These are phyloP conservation scores for Raffaelea deltoideospora DNA, from an alignment of 2,329 filamentous ascomycete species.

Conservation along the genomic window DNA sequence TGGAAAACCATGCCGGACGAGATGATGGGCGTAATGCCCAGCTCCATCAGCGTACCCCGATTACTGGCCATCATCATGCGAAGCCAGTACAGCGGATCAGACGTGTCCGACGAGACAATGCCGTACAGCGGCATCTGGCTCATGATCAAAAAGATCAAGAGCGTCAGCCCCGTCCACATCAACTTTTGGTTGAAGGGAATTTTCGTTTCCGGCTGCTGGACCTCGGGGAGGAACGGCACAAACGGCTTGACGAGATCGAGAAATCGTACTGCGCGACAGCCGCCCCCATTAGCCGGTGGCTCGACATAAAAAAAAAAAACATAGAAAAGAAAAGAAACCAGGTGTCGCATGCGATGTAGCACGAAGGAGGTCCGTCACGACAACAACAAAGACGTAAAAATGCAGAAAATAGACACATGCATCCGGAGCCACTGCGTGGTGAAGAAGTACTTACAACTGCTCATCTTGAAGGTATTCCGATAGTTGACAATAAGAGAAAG, in stretches of 20 bases:
- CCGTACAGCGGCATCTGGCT: conserved; percentile 99
- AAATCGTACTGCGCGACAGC: conserved; percentile 61
- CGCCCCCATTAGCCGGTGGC: not conserved
- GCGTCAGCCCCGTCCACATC: conserved; percentile 88
- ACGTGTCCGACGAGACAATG: conserved; percentile 97
- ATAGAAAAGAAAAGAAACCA: not conserved
- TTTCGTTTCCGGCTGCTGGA: conserved; percentile 96
- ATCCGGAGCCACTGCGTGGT: not conserved
- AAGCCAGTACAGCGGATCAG: conserved; percentile 98
- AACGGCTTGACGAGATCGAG: conserved; percentile 99
- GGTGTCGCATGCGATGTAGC: not conserved
- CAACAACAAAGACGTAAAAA: not conserved
- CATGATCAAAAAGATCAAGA: conserved; percentile 99
- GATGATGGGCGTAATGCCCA: conserved; percentile 97
- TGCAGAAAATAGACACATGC: not conserved
- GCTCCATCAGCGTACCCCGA: conserved; percentile 85
- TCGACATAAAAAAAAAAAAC: not conserved
- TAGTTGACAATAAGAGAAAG: conserved; percentile 4
- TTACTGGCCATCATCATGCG: conserved; percentile 99
- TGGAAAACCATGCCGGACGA: conserved; percentile 99
- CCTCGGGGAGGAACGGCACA: conserved; percentile 97
- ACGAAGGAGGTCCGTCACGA: not conserved
- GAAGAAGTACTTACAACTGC: conserved; percentile 19
- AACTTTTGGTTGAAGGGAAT: conserved; percentile 97
- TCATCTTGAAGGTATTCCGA: conserved; percentile 16